Percentiles rank a stretch among this genome's conserved stretches.
phyloP scores from a whole-genome alignment of 2,329 filamentous ascomycete genomes.

The Aaosphaeria arxii region DNA sequence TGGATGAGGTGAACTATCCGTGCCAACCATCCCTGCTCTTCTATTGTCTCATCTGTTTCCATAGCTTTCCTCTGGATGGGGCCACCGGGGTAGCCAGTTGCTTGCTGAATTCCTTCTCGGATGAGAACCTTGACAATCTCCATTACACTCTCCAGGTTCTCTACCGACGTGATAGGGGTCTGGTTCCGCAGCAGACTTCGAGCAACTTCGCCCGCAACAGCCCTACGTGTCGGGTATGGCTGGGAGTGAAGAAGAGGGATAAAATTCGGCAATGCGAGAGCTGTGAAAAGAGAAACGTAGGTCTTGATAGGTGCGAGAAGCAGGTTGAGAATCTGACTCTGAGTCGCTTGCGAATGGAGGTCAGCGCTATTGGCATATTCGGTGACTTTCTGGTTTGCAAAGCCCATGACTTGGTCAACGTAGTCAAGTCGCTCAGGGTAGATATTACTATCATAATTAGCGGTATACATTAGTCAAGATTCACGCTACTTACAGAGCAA shows the following conservation, averaged over 20 bases:
- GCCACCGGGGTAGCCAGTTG: slow-evolving; percentile 79
- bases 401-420: slow-evolving; percentile 88
- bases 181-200: slow-evolving; percentile 78
- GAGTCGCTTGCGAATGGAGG: slow-evolving; percentile 80
- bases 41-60: slow-evolving; percentile 95
- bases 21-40: slow-evolving; percentile 96
- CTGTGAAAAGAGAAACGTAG: slow-evolving; percentile 95
- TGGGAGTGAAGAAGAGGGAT: slow-evolving; percentile 87
- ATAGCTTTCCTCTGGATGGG: slow-evolving; percentile 68
- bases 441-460: slow-evolving; percentile 62
- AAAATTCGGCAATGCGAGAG: slow-evolving; percentile 86
- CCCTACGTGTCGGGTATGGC: slow-evolving; percentile 85
- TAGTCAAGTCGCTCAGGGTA: slow-evolving; percentile 92
- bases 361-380: slow-evolving; percentile 95
- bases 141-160: slow-evolving; percentile 83
- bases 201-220: slow-evolving; percentile 85
- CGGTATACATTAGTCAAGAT: neutral
- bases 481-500: slow-evolving; percentile 64
- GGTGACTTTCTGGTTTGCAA: slow-evolving; percentile 79
- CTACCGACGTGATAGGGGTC: slow-evolving; percentile 71
- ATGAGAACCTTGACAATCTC: slow-evolving; percentile 88
- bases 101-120: slow-evolving; percentile 80
- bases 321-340: slow-evolving; percentile 84
- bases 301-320: slow-evolving; percentile 87
- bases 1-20: slow-evolving; percentile 86